phyloP scores from a whole-genome alignment of 495 filamentous ascomycete species.

The Patellaria atrata region DNA sequence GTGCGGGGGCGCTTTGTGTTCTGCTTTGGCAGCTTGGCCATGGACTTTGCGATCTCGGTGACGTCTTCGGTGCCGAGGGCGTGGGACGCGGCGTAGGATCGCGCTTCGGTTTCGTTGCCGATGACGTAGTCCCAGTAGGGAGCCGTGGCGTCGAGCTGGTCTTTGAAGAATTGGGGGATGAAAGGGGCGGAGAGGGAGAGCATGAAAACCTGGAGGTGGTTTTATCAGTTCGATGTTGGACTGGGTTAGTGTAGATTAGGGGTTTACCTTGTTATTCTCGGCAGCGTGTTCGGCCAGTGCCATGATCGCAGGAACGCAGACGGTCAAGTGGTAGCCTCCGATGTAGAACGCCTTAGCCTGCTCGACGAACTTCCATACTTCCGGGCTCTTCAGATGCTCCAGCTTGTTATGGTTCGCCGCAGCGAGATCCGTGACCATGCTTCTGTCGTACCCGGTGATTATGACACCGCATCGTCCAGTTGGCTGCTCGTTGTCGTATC shows the following conservation, averaged over 20 bases:
- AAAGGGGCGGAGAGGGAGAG: slow-evolving; percentile 88
- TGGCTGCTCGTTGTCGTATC: slow-evolving; percentile 60
- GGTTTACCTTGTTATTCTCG: slow-evolving; percentile 58
- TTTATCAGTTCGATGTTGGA: background rate
- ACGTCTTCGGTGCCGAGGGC: slow-evolving; percentile 54
- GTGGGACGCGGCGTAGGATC: slow-evolving; percentile 70
- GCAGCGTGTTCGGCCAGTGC: slow-evolving; percentile 84
- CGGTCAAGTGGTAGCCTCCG: slow-evolving; percentile 79
- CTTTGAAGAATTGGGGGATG: slow-evolving; percentile 96
- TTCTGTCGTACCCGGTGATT: slow-evolving; percentile 87
- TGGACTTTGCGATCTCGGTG: slow-evolving; percentile 69
- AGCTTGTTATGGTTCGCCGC: slow-evolving; percentile 95
- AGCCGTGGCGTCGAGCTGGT: slow-evolving; percentile 66
- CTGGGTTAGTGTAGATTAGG: slow-evolving; percentile 1
- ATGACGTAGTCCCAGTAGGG: slow-evolving; percentile 94
- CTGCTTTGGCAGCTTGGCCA: slow-evolving; percentile 81
- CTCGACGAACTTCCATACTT: slow-evolving; percentile 84
- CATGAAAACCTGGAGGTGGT: slow-evolving; percentile 48
- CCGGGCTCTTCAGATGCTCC: slow-evolving; percentile 78
- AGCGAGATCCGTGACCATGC: slow-evolving; percentile 87
- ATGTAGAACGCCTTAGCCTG: slow-evolving; percentile 80
- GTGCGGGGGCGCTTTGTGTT: slow-evolving; percentile 65
- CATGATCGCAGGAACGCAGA: slow-evolving; percentile 78
- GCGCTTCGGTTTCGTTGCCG: slow-evolving; percentile 92
- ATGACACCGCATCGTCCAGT: slow-evolving; percentile 93